These are phyloP conservation scores for Sugiyamaella pinicola DNA, from an alignment of 1,139 yeast species.

Conservation along the genomic window DNA sequence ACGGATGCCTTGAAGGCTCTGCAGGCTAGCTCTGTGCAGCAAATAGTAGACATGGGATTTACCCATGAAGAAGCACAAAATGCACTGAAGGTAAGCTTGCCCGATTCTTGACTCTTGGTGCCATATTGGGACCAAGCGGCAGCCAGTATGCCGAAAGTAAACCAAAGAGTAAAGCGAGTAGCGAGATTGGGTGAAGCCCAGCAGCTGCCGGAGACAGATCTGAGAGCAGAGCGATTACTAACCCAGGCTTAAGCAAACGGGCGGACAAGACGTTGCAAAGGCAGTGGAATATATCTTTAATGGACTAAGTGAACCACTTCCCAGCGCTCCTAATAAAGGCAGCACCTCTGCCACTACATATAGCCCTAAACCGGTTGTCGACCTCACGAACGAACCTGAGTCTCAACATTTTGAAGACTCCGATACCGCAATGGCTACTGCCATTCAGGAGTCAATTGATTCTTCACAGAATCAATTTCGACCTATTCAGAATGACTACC, in stretches of 20 bases:
- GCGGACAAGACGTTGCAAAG: slow-evolving; percentile 51
- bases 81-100: slow-evolving; percentile 38
- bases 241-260: slow-evolving; percentile 28
- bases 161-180: not conserved
- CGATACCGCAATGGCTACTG: slow-evolving; percentile 23
- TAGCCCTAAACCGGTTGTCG: not conserved
- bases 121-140: no score
- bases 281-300: slow-evolving; percentile 60
- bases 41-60: slow-evolving; percentile 66
- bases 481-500: slow-evolving; percentile 20
- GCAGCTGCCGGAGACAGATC: no score
- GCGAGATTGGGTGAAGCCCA: not conserved
- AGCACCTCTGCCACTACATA: no score
- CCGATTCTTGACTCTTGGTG: no score
- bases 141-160: no score
- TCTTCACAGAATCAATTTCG: slow-evolving; percentile 20
- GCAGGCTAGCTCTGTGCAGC: slow-evolving; percentile 34
- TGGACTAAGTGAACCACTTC: slow-evolving; percentile 23
- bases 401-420: slow-evolving; percentile 13
- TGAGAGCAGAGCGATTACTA: no score
- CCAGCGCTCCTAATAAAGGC: not conserved
- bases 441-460: slow-evolving; percentile 24
- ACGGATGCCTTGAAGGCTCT: slow-evolving; percentile 15
- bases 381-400: slow-evolving; percentile 7
- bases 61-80: slow-evolving; percentile 44